Evolutionary conservation across 108 stramenopile genomes (phyloP), one percentile per base, ranked within the genome.

Genomic region (Nannochloropsis oceanica): DNA sequence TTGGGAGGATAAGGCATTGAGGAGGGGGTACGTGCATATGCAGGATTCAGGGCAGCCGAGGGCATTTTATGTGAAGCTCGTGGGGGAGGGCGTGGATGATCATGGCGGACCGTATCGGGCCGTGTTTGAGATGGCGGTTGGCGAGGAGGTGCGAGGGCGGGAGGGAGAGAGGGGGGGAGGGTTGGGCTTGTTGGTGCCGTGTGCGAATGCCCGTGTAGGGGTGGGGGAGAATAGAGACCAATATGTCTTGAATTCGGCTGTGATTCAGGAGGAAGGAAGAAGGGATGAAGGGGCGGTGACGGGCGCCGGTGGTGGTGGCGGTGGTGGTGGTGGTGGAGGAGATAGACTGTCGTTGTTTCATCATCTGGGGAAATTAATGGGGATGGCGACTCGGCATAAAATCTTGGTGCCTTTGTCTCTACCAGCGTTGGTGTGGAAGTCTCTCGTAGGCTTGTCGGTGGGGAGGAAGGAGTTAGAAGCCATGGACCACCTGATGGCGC

Each of bases 81-180:
- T 87, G 79, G 91, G 91, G 20, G 92, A 91, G 44, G 90, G 90
- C 14, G 90, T 91, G 26, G 90, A 91, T 82, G 90, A 91, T 82
- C 88, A 91, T 85, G 90, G 90, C 25, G 90, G 90, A 0, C 90
- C 90, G 26, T 91, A 91, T 81, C 89, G 90, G 26, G 90, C 88
- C 25, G 87, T 91, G 22, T 87, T 87, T 81, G 84, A 87, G 34
- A 87, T 84, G 12, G 87, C 87, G 14, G 80, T 87, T 80, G 87
- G 84, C 25, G 87, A 87, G 46, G 87, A 87, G 43, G 82, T 84
- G 34, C 34, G 34, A 34, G 34, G 34, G 34, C 34, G 34, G 34
- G 34, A 34, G 34, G 34, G 34, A 34, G 34, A 34, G 34, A 34
- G 34, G 26, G 79, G 79, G 59, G 87, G 84, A 26, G 46, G 89